Conservation (phyloP, 768 basidiomycete genomes). For the Mrakia gelida region DNA sequence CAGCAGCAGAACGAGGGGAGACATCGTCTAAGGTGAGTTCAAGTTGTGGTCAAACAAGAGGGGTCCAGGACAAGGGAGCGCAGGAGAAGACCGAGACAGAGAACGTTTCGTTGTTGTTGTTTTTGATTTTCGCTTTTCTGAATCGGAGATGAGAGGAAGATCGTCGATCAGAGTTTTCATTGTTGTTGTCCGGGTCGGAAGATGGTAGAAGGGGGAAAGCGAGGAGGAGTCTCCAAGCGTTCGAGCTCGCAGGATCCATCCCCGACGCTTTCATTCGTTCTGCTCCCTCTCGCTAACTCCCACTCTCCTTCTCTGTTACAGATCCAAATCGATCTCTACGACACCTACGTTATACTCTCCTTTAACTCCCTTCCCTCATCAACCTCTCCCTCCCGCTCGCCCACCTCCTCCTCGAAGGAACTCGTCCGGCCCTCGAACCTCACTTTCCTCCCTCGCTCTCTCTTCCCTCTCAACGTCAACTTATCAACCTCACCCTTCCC, state of each 20-base stretch:
- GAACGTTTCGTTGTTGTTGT: not conserved
- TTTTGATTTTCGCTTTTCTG: too few species aligned
- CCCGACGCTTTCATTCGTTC: not conserved
- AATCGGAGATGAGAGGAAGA: too few species aligned
- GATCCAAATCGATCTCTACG: conserved; percentile 12
- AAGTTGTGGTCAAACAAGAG: not conserved
- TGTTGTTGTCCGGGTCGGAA: not conserved
- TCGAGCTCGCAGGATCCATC: not conserved
- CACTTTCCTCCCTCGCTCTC: conserved; percentile 4
- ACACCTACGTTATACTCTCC: not conserved
- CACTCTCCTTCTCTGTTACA: not conserved
- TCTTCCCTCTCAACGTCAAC: not conserved
- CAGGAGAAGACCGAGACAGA: not conserved
- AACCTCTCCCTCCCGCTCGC: not conserved
- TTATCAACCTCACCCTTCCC: conserved; percentile 3
- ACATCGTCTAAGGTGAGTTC: not conserved
- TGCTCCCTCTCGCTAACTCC: not conserved
- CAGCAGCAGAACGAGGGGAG: not conserved
- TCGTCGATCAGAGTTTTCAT: not conserved
- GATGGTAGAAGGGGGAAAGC: not conserved
- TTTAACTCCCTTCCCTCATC: not conserved
- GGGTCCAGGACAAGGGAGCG: not conserved
- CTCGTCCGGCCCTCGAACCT: not conserved
- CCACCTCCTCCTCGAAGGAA: not conserved
- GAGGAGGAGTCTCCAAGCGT: not conserved